Evolutionary conservation across 2,329 filamentous ascomycete species (phyloP), one percentile per base, ranked within the genome.

Genomic region (Aaosphaeria arxii): DNA sequence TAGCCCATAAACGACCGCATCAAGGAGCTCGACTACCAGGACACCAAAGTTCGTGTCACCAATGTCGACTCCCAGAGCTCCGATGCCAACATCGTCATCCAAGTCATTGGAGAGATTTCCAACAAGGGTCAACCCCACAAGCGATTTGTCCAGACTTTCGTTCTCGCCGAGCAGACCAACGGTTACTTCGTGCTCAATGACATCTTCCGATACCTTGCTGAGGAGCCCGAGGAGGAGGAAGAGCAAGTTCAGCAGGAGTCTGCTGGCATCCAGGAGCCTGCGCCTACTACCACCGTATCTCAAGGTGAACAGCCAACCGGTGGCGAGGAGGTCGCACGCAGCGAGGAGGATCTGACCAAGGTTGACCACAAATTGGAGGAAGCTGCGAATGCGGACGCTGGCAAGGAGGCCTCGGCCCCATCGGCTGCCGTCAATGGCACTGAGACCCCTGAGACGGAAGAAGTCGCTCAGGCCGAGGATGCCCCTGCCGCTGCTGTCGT

Each of bases 171-270:
- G 72, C 94, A 99, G 76, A 90, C 90, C 43, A 95, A 92, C 48
- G 94, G 94, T 55, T 99, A 97, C 79, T 99, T 95, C 63, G 92
- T 99, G 32, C 83, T 99, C 62, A 99, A 99, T 73, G 94, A 99
- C 67, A 96, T 99, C 70, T 90, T 97, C 77, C 84, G 94, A 61
- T 97, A 95, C 74, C 85, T 99, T 57, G 85, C 87, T 56, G 89
- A 94, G 53, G 88, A 92, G 61, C 81, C 81, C 39, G 91, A 96
- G 52, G 89, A 84, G 59, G 79, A 83, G 42, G 73, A 77, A 41
- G 72, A 74, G 71, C 58, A 62, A 45, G 53, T 58, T 9, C 62
- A 70, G 48, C 60, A 70, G 13, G 64, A 69, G 7, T 46, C 63
- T 32, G 50, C 58, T 33, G 72, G 68, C 43, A 54, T 68, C 28